Percentiles rank a stretch among this genome's conserved stretches.
Evolutionary conservation across 805 yeast species (phyloP).

Genomic region (Candida arabinofermentans): DNA sequence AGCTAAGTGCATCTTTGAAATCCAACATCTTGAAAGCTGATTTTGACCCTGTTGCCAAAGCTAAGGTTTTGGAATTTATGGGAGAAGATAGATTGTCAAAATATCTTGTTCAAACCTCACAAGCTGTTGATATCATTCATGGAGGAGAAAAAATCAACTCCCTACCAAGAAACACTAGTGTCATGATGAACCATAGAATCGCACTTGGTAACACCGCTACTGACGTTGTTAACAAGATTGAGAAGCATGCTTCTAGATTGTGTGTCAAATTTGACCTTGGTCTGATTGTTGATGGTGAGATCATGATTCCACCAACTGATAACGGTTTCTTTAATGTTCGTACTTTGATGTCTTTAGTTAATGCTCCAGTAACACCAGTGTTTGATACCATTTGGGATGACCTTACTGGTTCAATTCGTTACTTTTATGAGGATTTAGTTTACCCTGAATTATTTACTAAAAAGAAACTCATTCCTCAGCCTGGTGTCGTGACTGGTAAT

Average conservation of each 20-base stretch:
- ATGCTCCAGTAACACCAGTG: constrained; percentile 38
- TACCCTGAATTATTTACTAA: constrained; percentile 23
- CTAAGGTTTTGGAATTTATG: constrained; percentile 31
- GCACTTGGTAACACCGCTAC: constrained; percentile 49
- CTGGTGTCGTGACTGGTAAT: constrained; percentile 53
- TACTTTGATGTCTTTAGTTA: constrained; percentile 26
- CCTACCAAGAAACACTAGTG: constrained; percentile 56
- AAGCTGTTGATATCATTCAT: constrained; percentile 56
- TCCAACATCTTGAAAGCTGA: constrained; percentile 34
- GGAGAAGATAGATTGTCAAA: constrained; percentile 20
- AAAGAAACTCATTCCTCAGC: constrained; percentile 31
- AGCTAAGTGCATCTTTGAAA: constrained; percentile 25
- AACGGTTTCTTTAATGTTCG: constrained; percentile 42
- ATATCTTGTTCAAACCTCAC: constrained; percentile 54
- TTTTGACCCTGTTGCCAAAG: constrained; percentile 32
- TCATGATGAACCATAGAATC: constrained; percentile 58
- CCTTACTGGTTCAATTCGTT: constrained; percentile 51
- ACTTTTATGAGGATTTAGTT: constrained; percentile 49
- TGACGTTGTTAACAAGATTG: constrained; percentile 37
- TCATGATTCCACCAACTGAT: constrained; percentile 25
- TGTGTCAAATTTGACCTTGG: constrained; percentile 50
- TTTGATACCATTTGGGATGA: constrained; percentile 35
- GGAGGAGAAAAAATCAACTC: constrained; percentile 78
- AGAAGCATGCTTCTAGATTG: constrained; percentile 33
- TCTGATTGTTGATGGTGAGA: constrained; percentile 32